Conservation (phyloP, 768 basidiomycete species). For the Pleurotus tuber-regium region DNA sequence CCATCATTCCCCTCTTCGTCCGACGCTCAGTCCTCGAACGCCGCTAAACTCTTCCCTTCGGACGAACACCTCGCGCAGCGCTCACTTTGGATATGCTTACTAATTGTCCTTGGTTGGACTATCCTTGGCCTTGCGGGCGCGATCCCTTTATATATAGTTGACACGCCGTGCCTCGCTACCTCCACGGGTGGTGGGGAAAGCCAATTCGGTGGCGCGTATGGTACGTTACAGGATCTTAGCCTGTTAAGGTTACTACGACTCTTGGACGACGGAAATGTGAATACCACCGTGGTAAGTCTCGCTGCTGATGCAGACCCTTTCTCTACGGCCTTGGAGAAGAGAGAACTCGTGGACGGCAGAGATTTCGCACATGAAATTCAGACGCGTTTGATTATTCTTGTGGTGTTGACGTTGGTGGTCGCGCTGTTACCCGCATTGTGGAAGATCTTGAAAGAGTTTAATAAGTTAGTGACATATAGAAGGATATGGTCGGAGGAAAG, state of each 20-base stretch:
- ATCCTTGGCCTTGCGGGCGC: constrained; percentile 67
- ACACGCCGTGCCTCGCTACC: constrained; percentile 64
- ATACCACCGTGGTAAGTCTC: constrained; percentile 23
- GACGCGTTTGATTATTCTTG: constrained; percentile 65
- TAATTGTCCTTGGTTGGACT: constrained; percentile 65
- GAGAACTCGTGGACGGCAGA: constrained; percentile 32
- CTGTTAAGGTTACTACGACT: constrained; percentile 70
- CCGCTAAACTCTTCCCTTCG: constrained; percentile 58
- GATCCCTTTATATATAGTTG: constrained; percentile 70
- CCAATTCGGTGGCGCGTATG: constrained; percentile 56
- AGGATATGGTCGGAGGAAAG: constrained; percentile 58
- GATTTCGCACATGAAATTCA: constrained; percentile 44
- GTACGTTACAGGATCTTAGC: constrained; percentile 72
- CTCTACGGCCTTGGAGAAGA: constrained; percentile 15
- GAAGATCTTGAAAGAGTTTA: constrained; percentile 65
- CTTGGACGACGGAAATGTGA: constrained; percentile 42
- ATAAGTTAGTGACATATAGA: constrained; percentile 50
- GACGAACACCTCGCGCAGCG: constrained; percentile 75
- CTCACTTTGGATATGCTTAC: constrained; percentile 62
- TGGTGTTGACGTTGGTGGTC: constrained; percentile 58
- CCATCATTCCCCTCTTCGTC: constrained; percentile 57
- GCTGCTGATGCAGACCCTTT: constrained; percentile 15
- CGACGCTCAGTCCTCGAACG: constrained; percentile 53
- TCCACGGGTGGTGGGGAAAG: constrained; percentile 35
- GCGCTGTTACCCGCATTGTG: constrained; percentile 63